Percentiles rank a stretch among this genome's conserved stretches.
These are phyloP conservation scores for Lagenidium sp. DNA, from an alignment of 352 stramenopile species.

Conservation along the genomic window DNA sequence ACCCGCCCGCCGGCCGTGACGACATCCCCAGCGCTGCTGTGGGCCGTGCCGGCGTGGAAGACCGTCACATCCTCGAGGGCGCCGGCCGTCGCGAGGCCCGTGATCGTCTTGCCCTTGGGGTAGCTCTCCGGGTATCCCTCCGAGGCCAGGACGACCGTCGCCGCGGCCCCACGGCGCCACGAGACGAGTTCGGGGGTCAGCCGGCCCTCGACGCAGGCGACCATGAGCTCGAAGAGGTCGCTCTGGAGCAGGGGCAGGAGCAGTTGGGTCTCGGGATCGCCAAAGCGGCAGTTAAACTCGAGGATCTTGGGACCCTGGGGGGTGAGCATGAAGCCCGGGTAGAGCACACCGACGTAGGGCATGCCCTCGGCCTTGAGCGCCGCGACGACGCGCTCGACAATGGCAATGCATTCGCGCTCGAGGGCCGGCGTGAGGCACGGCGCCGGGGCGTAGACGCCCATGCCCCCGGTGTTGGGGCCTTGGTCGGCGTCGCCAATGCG, in stretches of 20 bases:
- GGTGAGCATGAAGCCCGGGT: constrained; percentile 98
- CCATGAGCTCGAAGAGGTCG: constrained; percentile 98
- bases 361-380: constrained; percentile 91
- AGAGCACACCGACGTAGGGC: constrained; percentile 98
- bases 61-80: constrained; percentile 89
- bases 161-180: constrained; percentile 87
- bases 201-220: constrained; percentile 91
- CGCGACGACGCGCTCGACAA: constrained; percentile 65
- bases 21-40: constrained; percentile 47
- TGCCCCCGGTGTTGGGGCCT: constrained; percentile 98
- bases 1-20: constrained; percentile 95
- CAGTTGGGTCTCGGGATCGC: constrained; percentile 99
- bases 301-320: constrained; percentile 91
- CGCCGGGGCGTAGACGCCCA: constrained; percentile 98
- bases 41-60: constrained; percentile 97
- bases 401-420: constrained; percentile 88
- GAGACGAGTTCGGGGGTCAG: constrained; percentile 84
- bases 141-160: constrained; percentile 96
- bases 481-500: constrained; percentile 95
- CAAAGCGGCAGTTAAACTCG: constrained; percentile 99
- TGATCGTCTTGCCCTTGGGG: constrained; percentile 96
- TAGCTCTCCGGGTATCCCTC: constrained; percentile 98
- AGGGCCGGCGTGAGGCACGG: constrained; percentile 93
- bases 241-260: constrained; percentile 96
- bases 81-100: constrained; percentile 84